These are phyloP conservation scores for Suaeda aralocaspica DNA, from an alignment of 148 eudicot species.

Conservation along the genomic window DNA sequence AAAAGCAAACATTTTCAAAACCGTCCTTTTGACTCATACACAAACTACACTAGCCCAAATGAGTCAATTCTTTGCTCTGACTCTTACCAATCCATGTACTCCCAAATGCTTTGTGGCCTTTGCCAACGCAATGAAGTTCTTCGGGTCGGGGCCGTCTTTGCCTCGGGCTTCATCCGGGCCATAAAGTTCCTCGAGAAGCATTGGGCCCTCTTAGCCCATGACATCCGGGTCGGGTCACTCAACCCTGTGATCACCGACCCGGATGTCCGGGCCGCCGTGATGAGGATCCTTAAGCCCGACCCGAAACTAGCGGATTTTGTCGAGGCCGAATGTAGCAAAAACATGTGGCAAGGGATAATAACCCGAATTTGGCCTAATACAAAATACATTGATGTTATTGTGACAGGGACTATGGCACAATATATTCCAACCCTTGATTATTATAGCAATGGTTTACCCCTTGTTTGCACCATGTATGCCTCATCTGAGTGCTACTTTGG, in stretches of 20 bases:
- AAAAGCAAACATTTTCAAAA: conserved; percentile 55
- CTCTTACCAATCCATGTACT: conserved; percentile 78
- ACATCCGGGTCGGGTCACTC: conserved; percentile 49
- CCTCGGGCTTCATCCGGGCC: conserved; percentile 89
- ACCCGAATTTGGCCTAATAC: conserved; percentile 78
- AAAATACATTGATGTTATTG: conserved; percentile 75
- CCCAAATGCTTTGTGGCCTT: conserved; percentile 74
- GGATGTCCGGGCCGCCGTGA: conserved; percentile 41
- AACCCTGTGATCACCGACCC: conserved; percentile 52
- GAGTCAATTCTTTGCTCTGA: conserved; percentile 70
- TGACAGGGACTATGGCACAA: conserved; percentile 84
- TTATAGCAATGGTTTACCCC: conserved; percentile 65
- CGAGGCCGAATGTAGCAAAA: conserved; percentile 42
- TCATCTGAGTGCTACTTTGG: conserved; percentile 85
- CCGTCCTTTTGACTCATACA: conserved; percentile 63
- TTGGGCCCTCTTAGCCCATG: conserved; percentile 43
- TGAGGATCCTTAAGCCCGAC: conserved; percentile 48
- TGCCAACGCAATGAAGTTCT: conserved; percentile 54
- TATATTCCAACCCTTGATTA: conserved; percentile 69
- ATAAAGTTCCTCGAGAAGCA: conserved; percentile 62
- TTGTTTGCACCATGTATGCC: conserved; percentile 80
- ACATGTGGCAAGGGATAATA: conserved; percentile 65
- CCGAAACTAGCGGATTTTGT: conserved; percentile 57
- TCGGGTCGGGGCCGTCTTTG: conserved; percentile 79
- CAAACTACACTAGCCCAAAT: conserved; percentile 77